A percentile compares a stretch with the other conserved stretches of the same genome.
Evolutionary conservation across 768 basidiomycete species (phyloP).

Genomic region (Mycena sanguinolenta): DNA sequence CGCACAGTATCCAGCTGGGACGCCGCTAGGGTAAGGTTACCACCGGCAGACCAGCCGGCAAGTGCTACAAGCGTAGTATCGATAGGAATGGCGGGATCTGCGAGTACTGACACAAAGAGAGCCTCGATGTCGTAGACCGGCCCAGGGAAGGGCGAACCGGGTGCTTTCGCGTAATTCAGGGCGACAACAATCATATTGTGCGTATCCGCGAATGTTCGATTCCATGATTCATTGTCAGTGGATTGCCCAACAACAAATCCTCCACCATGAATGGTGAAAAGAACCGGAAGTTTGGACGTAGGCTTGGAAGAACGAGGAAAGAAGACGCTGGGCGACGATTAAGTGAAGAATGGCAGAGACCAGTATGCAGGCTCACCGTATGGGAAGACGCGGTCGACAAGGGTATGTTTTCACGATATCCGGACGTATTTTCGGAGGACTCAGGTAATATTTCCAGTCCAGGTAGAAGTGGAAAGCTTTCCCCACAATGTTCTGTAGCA

Average conservation of each 20-base stretch:
- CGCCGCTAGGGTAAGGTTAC: background rate
- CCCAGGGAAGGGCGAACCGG: too few species aligned
- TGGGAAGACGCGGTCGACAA: background rate
- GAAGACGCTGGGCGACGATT: background rate
- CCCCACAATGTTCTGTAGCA: background rate
- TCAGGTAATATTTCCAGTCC: background rate
- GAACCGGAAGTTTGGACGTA: background rate
- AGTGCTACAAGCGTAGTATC: background rate
- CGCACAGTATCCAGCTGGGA: background rate
- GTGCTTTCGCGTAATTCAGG: constrained; percentile 1
- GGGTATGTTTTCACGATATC: background rate
- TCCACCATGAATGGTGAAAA: background rate
- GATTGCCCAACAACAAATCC: background rate
- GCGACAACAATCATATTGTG: background rate
- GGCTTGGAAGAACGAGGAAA: background rate
- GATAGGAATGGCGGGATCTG: background rate
- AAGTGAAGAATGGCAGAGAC: background rate
- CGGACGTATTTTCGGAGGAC: background rate
- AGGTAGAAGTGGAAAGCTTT: too few species aligned
- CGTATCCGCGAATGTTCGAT: background rate
- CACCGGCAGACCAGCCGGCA: constrained; percentile 5
- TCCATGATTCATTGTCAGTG: background rate
- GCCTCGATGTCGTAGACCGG: constrained; percentile 4
- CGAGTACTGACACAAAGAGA: background rate
- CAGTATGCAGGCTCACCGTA: background rate